Conservation (phyloP, 164 flowering plant species). For the Aristolochia californica region DNA sequence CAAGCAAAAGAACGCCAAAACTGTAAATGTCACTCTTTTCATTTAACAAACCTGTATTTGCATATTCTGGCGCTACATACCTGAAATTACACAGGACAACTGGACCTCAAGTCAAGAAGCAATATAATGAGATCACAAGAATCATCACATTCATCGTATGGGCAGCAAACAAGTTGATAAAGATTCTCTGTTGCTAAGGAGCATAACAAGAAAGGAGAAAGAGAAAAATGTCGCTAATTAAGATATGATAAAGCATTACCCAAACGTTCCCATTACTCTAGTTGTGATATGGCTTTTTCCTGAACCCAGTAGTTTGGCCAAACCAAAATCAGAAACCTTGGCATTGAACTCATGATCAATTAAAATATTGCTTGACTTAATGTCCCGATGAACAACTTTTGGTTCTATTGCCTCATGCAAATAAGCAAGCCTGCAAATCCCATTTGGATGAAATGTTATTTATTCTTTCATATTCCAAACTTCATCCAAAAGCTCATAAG, state of each 20-base stretch:
- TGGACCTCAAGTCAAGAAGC: too few species aligned
- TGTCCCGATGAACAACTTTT: slow-evolving; percentile 45
- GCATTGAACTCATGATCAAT: slow-evolving; percentile 30
- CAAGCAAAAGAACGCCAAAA: slow-evolving; percentile 39
- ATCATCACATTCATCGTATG: too few species aligned
- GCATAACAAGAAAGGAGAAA: too few species aligned
- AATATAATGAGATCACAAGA: too few species aligned
- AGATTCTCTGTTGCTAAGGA: too few species aligned
- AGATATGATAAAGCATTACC: slow-evolving; percentile 3
- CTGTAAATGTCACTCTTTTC: slow-evolving; percentile 48
- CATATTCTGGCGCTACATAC: slow-evolving; percentile 57
- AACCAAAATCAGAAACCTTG: slow-evolving; percentile 45
- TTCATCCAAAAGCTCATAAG: neutral
- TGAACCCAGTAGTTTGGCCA: slow-evolving; percentile 46
- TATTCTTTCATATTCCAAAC: neutral
- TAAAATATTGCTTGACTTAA: slow-evolving; percentile 40
- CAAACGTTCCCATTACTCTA: slow-evolving; percentile 31
- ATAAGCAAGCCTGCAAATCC: slow-evolving; percentile 37
- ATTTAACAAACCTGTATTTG: slow-evolving; percentile 35
- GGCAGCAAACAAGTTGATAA: too few species aligned
- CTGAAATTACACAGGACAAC: slow-evolving; percentile 16
- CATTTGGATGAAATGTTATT: neutral
- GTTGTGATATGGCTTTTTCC: slow-evolving; percentile 40
- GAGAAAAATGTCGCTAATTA: too few species aligned
- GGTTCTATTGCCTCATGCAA: slow-evolving; percentile 48